A percentile compares a stretch with the other conserved stretches of the same genome.
Evolutionary conservation across 441 rosid genomes (phyloP).

Genomic region (Macaranga tanarius): DNA sequence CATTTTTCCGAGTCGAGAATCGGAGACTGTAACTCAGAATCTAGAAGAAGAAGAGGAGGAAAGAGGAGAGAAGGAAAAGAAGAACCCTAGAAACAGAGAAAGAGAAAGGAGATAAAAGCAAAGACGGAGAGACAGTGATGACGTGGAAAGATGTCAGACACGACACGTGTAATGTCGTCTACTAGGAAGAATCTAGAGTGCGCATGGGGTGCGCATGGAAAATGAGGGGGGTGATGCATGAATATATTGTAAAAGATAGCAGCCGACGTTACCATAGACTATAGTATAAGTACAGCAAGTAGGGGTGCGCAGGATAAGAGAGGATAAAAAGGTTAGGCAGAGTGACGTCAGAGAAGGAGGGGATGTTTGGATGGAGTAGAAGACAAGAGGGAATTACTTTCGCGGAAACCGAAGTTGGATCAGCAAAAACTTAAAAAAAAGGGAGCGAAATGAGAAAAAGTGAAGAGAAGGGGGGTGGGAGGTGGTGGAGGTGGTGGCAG

Average conservation of each 20-base stretch:
- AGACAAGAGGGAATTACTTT: slow-evolving; percentile 38
- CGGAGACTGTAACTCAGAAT: slow-evolving; percentile 22
- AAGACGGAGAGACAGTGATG: slow-evolving; percentile 26
- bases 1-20: slow-evolving; percentile 30
- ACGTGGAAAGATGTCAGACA: slow-evolving; percentile 40
- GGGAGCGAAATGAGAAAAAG: slow-evolving; percentile 4
- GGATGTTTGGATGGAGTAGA: slow-evolving; percentile 36
- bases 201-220: slow-evolving; percentile 38
- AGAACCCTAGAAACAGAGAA: slow-evolving; percentile 11
- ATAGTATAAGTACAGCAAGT: no score
- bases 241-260: neutral
- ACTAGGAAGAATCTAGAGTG: slow-evolving; percentile 35
- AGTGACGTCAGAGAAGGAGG: slow-evolving; percentile 26
- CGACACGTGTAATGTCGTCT: slow-evolving; percentile 48
- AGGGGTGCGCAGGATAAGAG: slow-evolving; percentile 37
- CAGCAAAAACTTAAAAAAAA: slow-evolving; percentile 9
- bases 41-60: slow-evolving; percentile 5
- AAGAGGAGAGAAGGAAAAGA: neutral
- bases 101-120: slow-evolving; percentile 13
- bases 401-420: slow-evolving; percentile 52
- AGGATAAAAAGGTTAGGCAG: neutral
- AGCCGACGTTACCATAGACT: no score
- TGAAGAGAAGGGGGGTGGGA: slow-evolving; percentile 11
- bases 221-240: no score
- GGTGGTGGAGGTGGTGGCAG: slow-evolving; percentile 26